Evolutionary conservation across 441 rosid species (phyloP).

Genomic region (Aleurites moluccanus): DNA sequence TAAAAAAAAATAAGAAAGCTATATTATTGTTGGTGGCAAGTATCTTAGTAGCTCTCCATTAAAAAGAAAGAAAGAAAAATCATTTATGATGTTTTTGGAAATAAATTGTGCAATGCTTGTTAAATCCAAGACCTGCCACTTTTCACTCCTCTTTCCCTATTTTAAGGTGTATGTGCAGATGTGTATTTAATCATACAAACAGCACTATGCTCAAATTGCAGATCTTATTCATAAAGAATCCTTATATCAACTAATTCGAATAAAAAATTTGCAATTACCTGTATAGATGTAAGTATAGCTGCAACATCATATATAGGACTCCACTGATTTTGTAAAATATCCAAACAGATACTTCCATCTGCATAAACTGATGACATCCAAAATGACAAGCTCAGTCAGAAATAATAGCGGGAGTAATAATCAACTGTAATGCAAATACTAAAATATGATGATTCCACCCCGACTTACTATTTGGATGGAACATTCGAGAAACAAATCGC

Average conservation of each 20-base stretch:
- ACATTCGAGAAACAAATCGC: constrained; percentile 72
- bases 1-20: neutral
- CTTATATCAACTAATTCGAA: neutral
- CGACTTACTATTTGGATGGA: constrained; percentile 69
- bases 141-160: neutral
- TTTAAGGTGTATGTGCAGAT: neutral
- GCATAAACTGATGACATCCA: constrained; percentile 51
- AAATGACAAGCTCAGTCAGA: neutral
- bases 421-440: neutral
- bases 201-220: neutral
- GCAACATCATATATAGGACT: constrained; percentile 78
- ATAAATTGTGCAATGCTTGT: neutral
- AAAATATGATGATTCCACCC: neutral
- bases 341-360: constrained; percentile 75
- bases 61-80: neutral
- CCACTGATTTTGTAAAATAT: constrained; percentile 75
- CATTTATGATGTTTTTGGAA: neutral
- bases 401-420: neutral
- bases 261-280: constrained; percentile 34
- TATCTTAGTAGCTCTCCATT: neutral
- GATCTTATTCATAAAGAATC: neutral
- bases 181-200: no score
- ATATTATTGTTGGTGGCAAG: neutral
- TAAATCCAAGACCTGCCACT: neutral
- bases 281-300: constrained; percentile 73